These are phyloP conservation scores for Diaporthe amygdali DNA, from an alignment of 2,329 filamentous ascomycete genomes.

Conservation along the genomic window DNA sequence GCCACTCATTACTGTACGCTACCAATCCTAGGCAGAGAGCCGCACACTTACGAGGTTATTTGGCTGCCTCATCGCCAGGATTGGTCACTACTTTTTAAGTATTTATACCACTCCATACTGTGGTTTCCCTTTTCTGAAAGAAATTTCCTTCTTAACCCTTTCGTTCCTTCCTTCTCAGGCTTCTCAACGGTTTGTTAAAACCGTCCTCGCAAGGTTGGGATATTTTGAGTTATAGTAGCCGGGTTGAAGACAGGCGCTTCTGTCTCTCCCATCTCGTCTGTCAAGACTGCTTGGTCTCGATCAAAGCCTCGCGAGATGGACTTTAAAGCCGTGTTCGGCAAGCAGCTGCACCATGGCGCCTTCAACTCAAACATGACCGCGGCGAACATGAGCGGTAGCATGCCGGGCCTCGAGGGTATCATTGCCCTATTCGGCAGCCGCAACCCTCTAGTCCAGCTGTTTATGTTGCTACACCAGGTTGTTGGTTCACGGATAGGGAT, in stretches of 20 bases:
- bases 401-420: slow-evolving; percentile 45
- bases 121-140: background rate
- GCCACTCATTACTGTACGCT: background rate
- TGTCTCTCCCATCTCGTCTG: background rate
- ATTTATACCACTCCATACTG: background rate
- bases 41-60: background rate
- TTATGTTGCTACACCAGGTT: slow-evolving; percentile 52
- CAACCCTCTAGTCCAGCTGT: slow-evolving; percentile 45
- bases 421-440: slow-evolving; percentile 49
- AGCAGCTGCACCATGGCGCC: slow-evolving; percentile 29
- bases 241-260: background rate
- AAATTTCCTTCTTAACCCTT: background rate
- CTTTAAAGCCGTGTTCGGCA: slow-evolving; percentile 29
- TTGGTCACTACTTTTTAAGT: background rate
- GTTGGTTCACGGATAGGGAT: slow-evolving; percentile 51
- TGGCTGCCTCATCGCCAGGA: background rate
- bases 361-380: slow-evolving; percentile 29
- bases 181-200: background rate
- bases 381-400: slow-evolving; percentile 23
- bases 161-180: background rate
- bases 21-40: background rate
- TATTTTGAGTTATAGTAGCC: background rate
- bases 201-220: background rate
- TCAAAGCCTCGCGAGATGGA: slow-evolving; percentile 29
- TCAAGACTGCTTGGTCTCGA: background rate